Evolutionary conservation across 192 early-diverging fungal genomes (phyloP).

Genomic region (Entomortierella lignicola): DNA sequence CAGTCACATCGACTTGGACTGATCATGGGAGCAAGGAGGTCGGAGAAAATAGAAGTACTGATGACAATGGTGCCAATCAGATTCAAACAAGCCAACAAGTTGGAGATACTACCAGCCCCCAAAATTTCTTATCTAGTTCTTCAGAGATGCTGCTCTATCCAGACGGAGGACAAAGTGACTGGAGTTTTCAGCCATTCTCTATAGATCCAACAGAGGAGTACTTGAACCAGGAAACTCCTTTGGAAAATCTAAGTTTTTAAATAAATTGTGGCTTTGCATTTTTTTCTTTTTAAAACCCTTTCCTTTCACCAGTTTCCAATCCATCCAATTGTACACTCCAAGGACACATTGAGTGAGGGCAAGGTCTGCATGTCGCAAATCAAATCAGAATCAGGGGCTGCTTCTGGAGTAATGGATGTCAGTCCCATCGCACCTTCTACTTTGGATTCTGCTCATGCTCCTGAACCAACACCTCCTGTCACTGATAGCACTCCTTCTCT

Average conservation of each 20-base stretch:
- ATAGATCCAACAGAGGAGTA: conserved; percentile 14
- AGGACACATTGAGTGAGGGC: background rate
- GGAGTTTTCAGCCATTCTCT: conserved; percentile 23
- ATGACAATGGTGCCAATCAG: background rate
- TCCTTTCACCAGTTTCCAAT: too few relatives aligned
- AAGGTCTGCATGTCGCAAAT: conserved; percentile 16
- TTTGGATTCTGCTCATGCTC: background rate
- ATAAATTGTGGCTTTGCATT: background rate
- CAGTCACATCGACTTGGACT: background rate
- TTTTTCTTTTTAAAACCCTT: background rate
- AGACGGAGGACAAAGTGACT: conserved; percentile 19
- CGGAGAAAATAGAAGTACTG: background rate
- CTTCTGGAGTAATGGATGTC: conserved; percentile 2
- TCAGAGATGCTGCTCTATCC: conserved; percentile 28
- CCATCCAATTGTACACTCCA: too few relatives aligned
- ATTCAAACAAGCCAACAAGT: background rate
- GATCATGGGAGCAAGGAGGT: background rate
- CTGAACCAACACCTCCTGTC: background rate
- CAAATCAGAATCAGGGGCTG: conserved; percentile 1
- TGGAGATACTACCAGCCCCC: background rate
- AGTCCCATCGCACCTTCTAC: background rate
- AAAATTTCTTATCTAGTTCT: conserved; percentile 17
- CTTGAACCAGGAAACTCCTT: conserved; percentile 13
- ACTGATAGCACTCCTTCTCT: background rate
- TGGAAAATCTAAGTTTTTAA: background rate